These are phyloP conservation scores for Ustilago trichophora DNA, from an alignment of 1,284 basidiomycete species.

Conservation along the genomic window DNA sequence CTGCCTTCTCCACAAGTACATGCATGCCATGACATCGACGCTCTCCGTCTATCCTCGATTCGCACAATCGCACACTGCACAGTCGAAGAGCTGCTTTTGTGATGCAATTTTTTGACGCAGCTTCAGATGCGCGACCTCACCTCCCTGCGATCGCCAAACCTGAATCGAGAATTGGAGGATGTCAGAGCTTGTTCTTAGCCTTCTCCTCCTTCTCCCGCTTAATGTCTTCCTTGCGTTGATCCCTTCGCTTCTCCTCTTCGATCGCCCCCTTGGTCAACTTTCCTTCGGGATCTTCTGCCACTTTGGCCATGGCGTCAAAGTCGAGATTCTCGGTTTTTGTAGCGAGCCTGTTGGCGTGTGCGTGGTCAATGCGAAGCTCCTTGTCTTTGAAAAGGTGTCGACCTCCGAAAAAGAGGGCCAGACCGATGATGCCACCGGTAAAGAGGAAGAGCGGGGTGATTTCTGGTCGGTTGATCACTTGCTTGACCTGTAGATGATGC, in stretches of 20 bases:
- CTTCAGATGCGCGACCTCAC: too few species aligned
- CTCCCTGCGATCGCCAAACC: too few species aligned
- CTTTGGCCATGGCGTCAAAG: slow-evolving; percentile 31
- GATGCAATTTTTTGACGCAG: too few species aligned
- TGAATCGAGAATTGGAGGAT: too few species aligned
- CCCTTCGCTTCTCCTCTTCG: slow-evolving; percentile 15
- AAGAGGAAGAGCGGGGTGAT: slow-evolving; percentile 49
- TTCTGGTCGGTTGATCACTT: slow-evolving; percentile 37
- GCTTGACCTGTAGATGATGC: slow-evolving; percentile 11
- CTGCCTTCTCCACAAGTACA: too few species aligned
- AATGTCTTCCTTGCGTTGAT: slow-evolving; percentile 13
- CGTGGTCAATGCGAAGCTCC: slow-evolving; percentile 29
- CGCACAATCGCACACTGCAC: too few species aligned
- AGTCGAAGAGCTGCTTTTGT: too few species aligned
- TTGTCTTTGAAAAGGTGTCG: slow-evolving; percentile 36
- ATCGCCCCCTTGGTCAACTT: slow-evolving; percentile 40
- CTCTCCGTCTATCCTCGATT: too few species aligned
- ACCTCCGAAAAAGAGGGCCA: slow-evolving; percentile 37
- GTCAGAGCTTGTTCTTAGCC: slow-evolving; percentile 23
- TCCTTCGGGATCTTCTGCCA: slow-evolving; percentile 35
- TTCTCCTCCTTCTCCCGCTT: slow-evolving; percentile 30
- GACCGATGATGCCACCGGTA: slow-evolving; percentile 36
- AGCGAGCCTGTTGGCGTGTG: slow-evolving; percentile 19
- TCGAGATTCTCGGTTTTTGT: slow-evolving; percentile 32
- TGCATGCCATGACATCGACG: too few species aligned